phyloP scores from a whole-genome alignment of 345 rosid genomes.

The Acer campestre region DNA sequence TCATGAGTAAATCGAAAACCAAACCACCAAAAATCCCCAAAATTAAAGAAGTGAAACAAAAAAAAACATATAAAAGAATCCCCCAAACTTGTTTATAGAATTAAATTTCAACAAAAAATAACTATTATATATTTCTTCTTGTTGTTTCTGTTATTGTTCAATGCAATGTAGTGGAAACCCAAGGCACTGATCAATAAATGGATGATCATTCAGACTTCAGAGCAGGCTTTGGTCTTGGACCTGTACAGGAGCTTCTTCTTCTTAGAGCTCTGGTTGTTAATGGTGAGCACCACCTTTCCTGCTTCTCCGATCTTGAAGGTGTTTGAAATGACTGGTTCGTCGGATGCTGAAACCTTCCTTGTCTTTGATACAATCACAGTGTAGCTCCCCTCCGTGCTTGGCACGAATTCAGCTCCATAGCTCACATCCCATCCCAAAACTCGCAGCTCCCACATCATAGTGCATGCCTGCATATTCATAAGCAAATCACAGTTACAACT shows the following conservation, averaged over 20 bases:
- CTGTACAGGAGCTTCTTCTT: slow-evolving; percentile 92
- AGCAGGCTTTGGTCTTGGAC: slow-evolving; percentile 67
- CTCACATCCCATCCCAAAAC: slow-evolving; percentile 83
- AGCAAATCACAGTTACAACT: not conserved
- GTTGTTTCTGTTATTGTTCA: not conserved
- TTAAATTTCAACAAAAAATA: slow-evolving; percentile 1
- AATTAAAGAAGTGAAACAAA: not conserved
- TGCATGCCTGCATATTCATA: slow-evolving; percentile 44
- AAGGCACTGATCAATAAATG: not conserved
- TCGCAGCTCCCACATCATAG: slow-evolving; percentile 70
- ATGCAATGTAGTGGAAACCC: not conserved
- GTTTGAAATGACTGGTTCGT: slow-evolving; percentile 65
- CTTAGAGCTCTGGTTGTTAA: slow-evolving; percentile 76
- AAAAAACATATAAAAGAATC: not conserved
- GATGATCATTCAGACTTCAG: slow-evolving; percentile 18
- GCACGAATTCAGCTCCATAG: slow-evolving; percentile 80
- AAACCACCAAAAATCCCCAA: not conserved
- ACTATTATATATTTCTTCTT: not conserved
- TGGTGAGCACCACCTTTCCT: slow-evolving; percentile 70
- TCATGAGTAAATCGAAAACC: not conserved
- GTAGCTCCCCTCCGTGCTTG: slow-evolving; percentile 63
- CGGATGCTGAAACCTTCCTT: slow-evolving; percentile 47
- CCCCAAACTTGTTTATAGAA: slow-evolving; percentile 1
- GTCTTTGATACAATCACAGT: slow-evolving; percentile 74
- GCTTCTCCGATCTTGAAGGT: slow-evolving; percentile 68